Evolutionary conservation across 2,329 filamentous ascomycete genomes (phyloP).

Genomic region (Clonostachys rhizophaga): DNA sequence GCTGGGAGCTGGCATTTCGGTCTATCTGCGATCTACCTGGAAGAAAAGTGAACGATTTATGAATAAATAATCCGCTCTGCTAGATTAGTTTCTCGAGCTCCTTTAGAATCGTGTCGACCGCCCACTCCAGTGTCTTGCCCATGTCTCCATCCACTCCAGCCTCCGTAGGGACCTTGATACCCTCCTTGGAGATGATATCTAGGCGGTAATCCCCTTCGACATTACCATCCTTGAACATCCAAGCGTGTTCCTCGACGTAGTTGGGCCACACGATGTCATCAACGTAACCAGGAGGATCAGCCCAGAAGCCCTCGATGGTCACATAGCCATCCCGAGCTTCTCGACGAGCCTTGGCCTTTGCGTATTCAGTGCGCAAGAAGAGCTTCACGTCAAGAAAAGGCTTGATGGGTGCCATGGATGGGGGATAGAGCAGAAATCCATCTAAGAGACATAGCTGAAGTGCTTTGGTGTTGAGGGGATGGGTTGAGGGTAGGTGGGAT

Average conservation of each 20-base stretch:
- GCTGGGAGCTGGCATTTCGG: background rate
- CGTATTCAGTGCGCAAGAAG: constrained; percentile 69
- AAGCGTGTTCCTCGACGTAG: constrained; percentile 76
- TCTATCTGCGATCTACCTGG: background rate
- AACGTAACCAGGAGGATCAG: constrained; percentile 89
- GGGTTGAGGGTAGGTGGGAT: constrained; percentile 37
- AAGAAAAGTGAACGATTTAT: too few species aligned
- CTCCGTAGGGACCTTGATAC: constrained; percentile 43
- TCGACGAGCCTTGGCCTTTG: constrained; percentile 58
- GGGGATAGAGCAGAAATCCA: constrained; percentile 80
- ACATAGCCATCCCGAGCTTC: constrained; percentile 72
- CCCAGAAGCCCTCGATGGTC: constrained; percentile 87
- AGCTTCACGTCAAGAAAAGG: constrained; percentile 68
- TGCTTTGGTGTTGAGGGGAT: constrained; percentile 21
- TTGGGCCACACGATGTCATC: constrained; percentile 96
- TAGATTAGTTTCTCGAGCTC: background rate
- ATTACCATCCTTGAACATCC: constrained; percentile 69
- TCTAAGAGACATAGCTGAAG: constrained; percentile 70
- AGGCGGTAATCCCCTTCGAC: constrained; percentile 54
- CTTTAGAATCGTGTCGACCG: constrained; percentile 55
- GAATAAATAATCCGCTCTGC: too few species aligned
- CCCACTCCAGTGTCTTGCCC: constrained; percentile 61
- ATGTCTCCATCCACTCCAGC: constrained; percentile 50
- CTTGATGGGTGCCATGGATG: constrained; percentile 47
- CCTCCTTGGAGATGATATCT: constrained; percentile 33